A percentile compares a stretch with the other conserved stretches of the same genome.
phyloP scores from a whole-genome alignment of 2,329 filamentous ascomycete genomes.

The Calonectria hawksworthii region DNA sequence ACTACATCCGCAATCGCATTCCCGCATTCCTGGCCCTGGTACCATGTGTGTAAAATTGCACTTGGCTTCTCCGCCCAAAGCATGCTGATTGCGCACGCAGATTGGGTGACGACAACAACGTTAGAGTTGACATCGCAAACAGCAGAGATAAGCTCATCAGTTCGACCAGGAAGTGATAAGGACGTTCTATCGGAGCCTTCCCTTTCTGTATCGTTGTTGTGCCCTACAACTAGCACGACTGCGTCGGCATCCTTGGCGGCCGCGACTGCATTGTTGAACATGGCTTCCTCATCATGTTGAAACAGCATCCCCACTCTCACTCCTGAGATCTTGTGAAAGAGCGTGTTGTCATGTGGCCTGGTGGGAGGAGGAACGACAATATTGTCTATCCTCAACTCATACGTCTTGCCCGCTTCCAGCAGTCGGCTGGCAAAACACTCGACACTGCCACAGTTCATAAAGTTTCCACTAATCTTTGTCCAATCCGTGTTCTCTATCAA shows the following conservation, averaged over 20 bases:
- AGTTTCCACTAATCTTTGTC: not conserved
- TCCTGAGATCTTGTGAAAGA: slow-evolving; percentile 41
- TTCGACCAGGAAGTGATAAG: not conserved
- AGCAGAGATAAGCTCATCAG: not conserved
- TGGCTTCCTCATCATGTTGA: not conserved
- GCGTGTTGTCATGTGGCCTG: slow-evolving; percentile 39
- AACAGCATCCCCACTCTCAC: slow-evolving; percentile 27
- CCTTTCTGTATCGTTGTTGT: slow-evolving; percentile 14
- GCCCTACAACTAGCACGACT: slow-evolving; percentile 13
- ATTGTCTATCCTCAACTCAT: slow-evolving; percentile 31
- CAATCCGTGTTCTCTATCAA: slow-evolving; percentile 13
- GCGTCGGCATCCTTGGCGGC: slow-evolving; percentile 10
- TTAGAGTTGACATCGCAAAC: not conserved
- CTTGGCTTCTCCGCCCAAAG: not conserved
- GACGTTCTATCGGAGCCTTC: slow-evolving; percentile 6
- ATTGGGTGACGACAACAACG: not conserved
- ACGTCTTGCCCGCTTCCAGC: not conserved
- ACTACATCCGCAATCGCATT: slow-evolving; percentile 7
- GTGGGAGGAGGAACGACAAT: slow-evolving; percentile 36
- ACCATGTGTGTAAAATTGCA: slow-evolving; percentile 1
- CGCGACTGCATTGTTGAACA: not conserved
- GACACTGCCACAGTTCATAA: slow-evolving; percentile 11
- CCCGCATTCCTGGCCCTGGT: slow-evolving; percentile 7
- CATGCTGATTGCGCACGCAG: slow-evolving; percentile 7
- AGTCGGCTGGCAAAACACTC: not conserved